Evolutionary conservation across 345 rosid genomes (phyloP), one percentile per base, ranked within the genome.

Genomic region (Populus nigra): DNA sequence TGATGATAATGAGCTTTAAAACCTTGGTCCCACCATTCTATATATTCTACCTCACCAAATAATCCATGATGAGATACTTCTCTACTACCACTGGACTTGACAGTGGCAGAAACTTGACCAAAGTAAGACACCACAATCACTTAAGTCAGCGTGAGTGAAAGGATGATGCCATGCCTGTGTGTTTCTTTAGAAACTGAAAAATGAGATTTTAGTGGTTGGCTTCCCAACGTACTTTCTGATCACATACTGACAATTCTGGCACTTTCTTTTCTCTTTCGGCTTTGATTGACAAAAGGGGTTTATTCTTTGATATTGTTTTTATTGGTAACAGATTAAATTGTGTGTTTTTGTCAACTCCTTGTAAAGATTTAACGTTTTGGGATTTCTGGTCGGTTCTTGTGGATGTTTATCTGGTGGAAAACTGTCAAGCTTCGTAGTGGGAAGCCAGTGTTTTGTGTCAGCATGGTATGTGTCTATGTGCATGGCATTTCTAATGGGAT

Each of bases 101-200:
- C 22, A 20, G 23, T 20, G 20, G 59, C 23, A 20, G 23, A 7
- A 20, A 53, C 59, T 20, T 0, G 18, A 2, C 59, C 59, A 7
- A 20, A 18, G 59, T 23, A 7, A 1, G 59, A 2, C 59, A 53
- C 23, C 59, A 53, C 59, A 17, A 50, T 17, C 20, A 50, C 57
- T 41, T 41, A 2, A 17, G 5, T 18, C 20, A 17, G 62, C 4
- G 62, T 8, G 62, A 55, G 27, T 8, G 13, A 22, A 55, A 9
- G 63, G 63, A n/a, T 9, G 63, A 57, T 9, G 27, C 13, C 63
- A 57, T 57, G 9, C 65, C 69, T 50, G 73, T 80, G 9, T 71
- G 72, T 50, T 71, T 71, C 73, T 41, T 20, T 65, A 39, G 79
- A 80, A 76, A 23, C 71, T 71, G 59, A 31, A 59, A 76, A 12